A percentile compares a stretch with the other conserved stretches of the same genome.
phyloP scores from a whole-genome alignment of 495 filamentous ascomycete genomes.

The Chaetomium tenue region DNA sequence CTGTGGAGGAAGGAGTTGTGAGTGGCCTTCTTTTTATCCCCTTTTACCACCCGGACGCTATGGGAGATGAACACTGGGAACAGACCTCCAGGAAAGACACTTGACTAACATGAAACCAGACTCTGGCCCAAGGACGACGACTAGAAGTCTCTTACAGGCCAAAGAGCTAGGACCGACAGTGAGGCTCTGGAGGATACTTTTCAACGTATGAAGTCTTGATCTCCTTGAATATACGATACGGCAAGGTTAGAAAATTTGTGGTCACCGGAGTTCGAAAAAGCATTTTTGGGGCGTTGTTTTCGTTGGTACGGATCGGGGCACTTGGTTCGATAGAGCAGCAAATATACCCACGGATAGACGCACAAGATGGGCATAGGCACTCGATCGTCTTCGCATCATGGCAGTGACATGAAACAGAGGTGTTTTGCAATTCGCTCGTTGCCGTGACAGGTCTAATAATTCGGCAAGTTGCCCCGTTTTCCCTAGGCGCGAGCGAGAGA shows the following conservation, averaged over 20 bases:
- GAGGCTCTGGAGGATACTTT: neutral
- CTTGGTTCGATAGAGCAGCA: neutral
- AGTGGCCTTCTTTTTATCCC: conserved; percentile 35
- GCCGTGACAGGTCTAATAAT: conserved; percentile 15
- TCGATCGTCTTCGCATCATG: neutral
- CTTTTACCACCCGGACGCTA: neutral
- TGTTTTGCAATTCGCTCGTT: conserved; percentile 13
- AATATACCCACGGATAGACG: conserved; percentile 1
- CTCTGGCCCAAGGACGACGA: conserved; percentile 37
- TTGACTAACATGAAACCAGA: conserved; percentile 13
- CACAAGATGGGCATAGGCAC: neutral
- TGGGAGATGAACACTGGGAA: neutral
- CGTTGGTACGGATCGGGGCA: neutral
- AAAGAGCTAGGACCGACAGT: neutral
- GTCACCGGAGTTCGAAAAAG: neutral
- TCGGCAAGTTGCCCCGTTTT: neutral
- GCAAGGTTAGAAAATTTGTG: too few species aligned
- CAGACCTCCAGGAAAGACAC: too few species aligned
- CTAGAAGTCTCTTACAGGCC: conserved; percentile 19
- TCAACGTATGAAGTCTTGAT: neutral
- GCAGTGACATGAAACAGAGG: neutral
- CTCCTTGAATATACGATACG: neutral
- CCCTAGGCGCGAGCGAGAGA: neutral
- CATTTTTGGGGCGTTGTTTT: neutral
- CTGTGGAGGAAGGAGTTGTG: conserved; percentile 55